Percentiles rank a stretch among this genome's conserved stretches.
Conservation (phyloP, 306 rosid genomes). For the Hippophae rhamnoides region DNA sequence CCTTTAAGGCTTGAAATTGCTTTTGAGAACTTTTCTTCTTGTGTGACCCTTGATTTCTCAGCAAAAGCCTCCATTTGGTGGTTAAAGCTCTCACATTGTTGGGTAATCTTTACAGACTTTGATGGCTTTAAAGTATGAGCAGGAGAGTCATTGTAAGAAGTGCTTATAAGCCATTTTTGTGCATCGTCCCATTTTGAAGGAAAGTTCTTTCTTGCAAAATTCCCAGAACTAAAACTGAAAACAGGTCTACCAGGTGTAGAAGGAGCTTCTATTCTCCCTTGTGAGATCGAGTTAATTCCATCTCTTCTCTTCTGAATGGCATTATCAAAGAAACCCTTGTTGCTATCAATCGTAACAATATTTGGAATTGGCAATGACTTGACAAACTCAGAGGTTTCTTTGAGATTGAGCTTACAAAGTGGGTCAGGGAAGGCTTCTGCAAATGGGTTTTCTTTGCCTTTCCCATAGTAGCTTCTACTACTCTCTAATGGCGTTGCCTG, state of each 20-base stretch:
- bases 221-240: constrained; percentile 58
- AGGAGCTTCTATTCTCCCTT: constrained; percentile 58
- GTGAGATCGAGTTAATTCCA: constrained; percentile 37
- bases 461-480: constrained; percentile 45
- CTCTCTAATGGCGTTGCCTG: constrained; percentile 50
- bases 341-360: constrained; percentile 21
- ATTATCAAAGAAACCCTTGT: constrained; percentile 28
- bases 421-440: constrained; percentile 65
- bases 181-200: constrained; percentile 99
- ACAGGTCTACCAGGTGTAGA: constrained; percentile 88
- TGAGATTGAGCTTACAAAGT: constrained; percentile 81
- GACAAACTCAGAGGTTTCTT: constrained; percentile 92
- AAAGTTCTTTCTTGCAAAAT: constrained; percentile 55
- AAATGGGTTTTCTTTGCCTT: constrained; percentile 53
- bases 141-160: constrained; percentile 82
- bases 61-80: constrained; percentile 47
- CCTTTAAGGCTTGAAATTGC: constrained; percentile 34
- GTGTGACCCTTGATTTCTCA: constrained; percentile 54
- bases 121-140: constrained; percentile 46
- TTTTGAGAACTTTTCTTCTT: constrained; percentile 56
- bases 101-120: constrained; percentile 34
- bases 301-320: constrained; percentile 44
- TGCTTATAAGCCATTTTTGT: constrained; percentile 86
- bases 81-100: constrained; percentile 41
- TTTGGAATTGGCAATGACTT: constrained; percentile 67